phyloP scores from a whole-genome alignment of 345 rosid species.

The Linum lewisii region DNA sequence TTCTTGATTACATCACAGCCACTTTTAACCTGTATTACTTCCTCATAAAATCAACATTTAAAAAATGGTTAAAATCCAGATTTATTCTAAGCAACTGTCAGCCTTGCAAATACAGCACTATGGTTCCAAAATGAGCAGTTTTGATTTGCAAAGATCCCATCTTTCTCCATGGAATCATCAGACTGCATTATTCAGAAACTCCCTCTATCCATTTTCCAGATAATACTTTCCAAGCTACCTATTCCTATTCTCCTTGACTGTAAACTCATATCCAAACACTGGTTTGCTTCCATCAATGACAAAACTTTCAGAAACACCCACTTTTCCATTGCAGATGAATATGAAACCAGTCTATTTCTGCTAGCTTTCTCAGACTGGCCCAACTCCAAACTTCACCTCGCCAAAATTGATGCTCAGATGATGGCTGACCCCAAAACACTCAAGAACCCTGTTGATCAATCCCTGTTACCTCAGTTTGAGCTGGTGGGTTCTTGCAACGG shows the following conservation, averaged over 20 bases:
- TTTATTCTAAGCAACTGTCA: too few relatives aligned
- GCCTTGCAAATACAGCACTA: too few relatives aligned
- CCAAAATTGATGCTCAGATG: not conserved
- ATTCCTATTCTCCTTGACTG: constrained; percentile 7
- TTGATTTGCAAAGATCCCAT: too few relatives aligned
- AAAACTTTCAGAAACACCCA: constrained; percentile 5
- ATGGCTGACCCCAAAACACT: constrained; percentile 1
- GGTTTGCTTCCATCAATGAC: constrained; percentile 11
- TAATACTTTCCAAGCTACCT: constrained; percentile 9
- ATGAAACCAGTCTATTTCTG: constrained; percentile 5
- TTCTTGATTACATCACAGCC: too few relatives aligned
- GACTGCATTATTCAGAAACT: constrained; percentile 6
- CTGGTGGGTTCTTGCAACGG: constrained; percentile 21
- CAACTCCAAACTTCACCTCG: constrained; percentile 11
- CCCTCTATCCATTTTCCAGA: constrained; percentile 4
- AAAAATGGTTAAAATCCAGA: too few relatives aligned
- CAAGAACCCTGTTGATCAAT: constrained; percentile 4
- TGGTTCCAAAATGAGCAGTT: too few relatives aligned
- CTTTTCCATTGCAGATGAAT: not conserved
- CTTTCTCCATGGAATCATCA: not conserved
- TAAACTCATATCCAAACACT: constrained; percentile 8
- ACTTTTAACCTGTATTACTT: too few relatives aligned
- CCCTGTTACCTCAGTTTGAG: constrained; percentile 5
- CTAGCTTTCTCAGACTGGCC: constrained; percentile 15
- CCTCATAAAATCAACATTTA: too few relatives aligned